These are phyloP conservation scores for Colletotrichum lindemuthianum DNA, from an alignment of 2,329 filamentous ascomycete species.

Conservation along the genomic window DNA sequence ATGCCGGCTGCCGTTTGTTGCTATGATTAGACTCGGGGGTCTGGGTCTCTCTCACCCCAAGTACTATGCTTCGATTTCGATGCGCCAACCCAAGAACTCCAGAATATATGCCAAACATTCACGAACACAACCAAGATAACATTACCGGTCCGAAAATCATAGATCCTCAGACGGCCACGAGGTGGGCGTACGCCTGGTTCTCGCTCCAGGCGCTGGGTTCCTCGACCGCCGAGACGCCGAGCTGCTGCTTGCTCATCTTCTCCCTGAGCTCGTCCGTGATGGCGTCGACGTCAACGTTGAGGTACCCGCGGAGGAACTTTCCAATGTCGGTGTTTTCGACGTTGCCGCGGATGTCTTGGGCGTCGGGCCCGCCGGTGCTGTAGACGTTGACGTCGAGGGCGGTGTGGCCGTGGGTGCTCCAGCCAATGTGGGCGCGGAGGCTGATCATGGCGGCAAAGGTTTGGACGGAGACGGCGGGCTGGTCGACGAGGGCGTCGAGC, in stretches of 20 bases:
- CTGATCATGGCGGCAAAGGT: constrained; percentile 88
- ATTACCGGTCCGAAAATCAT: background rate
- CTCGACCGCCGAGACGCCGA: constrained; percentile 23
- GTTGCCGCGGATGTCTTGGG: constrained; percentile 78
- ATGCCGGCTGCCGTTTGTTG: constrained; percentile 18
- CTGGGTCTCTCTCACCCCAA: background rate
- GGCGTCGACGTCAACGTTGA: constrained; percentile 80
- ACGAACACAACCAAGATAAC: no score
- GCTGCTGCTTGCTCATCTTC: constrained; percentile 51
- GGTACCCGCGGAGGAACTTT: constrained; percentile 80
- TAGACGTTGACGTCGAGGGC: constrained; percentile 98
- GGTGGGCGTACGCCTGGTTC: constrained; percentile 22
- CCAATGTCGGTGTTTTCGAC: constrained; percentile 96
- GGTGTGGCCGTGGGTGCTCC: constrained; percentile 93
- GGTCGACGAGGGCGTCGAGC: constrained; percentile 70
- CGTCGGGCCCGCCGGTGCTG: constrained; percentile 74
- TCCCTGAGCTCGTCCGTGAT: constrained; percentile 80
- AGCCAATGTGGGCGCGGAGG: constrained; percentile 87
- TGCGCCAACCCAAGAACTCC: constrained; percentile 18
- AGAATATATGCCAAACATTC: constrained; percentile 11
- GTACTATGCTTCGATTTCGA: constrained; percentile 6
- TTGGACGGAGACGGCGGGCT: constrained; percentile 62
- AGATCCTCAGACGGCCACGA: background rate
- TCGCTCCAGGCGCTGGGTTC: constrained; percentile 26
- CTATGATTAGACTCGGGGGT: constrained; percentile 7